Percentiles rank a stretch among this genome's conserved stretches.
Conservation (phyloP, 192 early-diverging fungal species). For the Coemansia sp. region DNA sequence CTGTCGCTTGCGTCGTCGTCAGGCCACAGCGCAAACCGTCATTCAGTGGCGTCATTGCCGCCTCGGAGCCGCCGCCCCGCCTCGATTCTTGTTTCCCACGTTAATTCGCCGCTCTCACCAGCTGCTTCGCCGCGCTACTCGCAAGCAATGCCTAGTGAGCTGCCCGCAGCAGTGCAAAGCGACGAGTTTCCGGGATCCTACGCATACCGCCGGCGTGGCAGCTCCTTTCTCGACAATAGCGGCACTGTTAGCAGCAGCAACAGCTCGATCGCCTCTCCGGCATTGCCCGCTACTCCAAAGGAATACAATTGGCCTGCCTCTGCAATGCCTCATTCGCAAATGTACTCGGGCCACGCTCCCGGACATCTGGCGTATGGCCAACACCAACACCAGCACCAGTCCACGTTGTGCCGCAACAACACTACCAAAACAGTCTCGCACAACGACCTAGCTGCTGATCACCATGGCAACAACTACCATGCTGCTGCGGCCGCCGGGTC, state of each 20-base stretch:
- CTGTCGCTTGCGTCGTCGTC: neutral
- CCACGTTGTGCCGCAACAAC: constrained; percentile 27
- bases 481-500: neutral
- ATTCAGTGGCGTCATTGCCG: constrained; percentile 6
- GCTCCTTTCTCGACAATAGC: constrained; percentile 1
- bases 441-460: constrained; percentile 28
- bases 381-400: too few relatives aligned
- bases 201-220: constrained; percentile 22
- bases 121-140: constrained; percentile 2
- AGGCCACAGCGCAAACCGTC: constrained; percentile 1
- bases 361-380: neutral
- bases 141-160: neutral
- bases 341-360: neutral
- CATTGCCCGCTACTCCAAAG: constrained; percentile 4
- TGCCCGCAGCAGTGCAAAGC: neutral
- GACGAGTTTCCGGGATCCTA: constrained; percentile 18
- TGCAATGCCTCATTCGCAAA: neutral
- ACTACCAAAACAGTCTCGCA: constrained; percentile 43
- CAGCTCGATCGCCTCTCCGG: constrained; percentile 27
- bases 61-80: constrained; percentile 6
- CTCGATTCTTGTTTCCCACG: neutral
- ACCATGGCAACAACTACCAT: neutral
- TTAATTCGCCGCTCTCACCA: neutral
- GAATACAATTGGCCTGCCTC: neutral
- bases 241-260: constrained; percentile 33